These are phyloP conservation scores for Penicillium tannophilum DNA, from an alignment of 495 filamentous ascomycete genomes.

Conservation along the genomic window DNA sequence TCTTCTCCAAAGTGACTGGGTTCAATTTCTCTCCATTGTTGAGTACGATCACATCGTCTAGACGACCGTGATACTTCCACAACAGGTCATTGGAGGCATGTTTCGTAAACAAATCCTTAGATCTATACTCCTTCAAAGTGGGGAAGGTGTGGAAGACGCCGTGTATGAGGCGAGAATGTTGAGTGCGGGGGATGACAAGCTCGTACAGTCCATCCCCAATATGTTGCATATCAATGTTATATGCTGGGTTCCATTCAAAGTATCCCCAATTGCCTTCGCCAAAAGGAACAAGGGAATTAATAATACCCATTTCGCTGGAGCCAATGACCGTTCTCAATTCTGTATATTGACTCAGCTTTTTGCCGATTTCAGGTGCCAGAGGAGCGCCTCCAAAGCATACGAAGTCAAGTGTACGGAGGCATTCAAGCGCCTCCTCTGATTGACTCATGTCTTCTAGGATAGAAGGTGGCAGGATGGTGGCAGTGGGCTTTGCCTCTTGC, in stretches of 20 bases:
- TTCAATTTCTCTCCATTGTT: conserved; percentile 45
- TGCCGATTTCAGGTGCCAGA: conserved; percentile 20
- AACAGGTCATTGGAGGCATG: conserved; percentile 27
- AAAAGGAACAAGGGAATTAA: conserved; percentile 31
- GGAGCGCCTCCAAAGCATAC: conserved; percentile 24
- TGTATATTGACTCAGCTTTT: conserved; percentile 9
- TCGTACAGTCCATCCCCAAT: conserved; percentile 46
- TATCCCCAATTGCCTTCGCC: conserved; percentile 50
- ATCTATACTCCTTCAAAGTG: conserved; percentile 51
- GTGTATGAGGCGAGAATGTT: neutral
- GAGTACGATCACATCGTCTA: conserved; percentile 44
- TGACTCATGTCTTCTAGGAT: conserved; percentile 22
- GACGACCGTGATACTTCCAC: conserved; percentile 34
- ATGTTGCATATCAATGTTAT: conserved; percentile 40
- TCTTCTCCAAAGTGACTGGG: conserved; percentile 34
- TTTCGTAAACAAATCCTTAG: conserved; percentile 55
- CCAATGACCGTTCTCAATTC: conserved; percentile 18
- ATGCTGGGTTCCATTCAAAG: conserved; percentile 47
- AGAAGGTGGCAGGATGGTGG: conserved; percentile 19
- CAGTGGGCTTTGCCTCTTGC: neutral
- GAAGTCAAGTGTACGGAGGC: conserved; percentile 10
- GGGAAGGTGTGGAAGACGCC: conserved; percentile 32
- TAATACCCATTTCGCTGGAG: conserved; percentile 21
- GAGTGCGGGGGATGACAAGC: conserved; percentile 30
- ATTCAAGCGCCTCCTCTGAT: conserved; percentile 7